A percentile compares a stretch with the other conserved stretches of the same genome.
Conservation (phyloP, 2,329 filamentous ascomycete genomes). For the Curvularia sp. region DNA sequence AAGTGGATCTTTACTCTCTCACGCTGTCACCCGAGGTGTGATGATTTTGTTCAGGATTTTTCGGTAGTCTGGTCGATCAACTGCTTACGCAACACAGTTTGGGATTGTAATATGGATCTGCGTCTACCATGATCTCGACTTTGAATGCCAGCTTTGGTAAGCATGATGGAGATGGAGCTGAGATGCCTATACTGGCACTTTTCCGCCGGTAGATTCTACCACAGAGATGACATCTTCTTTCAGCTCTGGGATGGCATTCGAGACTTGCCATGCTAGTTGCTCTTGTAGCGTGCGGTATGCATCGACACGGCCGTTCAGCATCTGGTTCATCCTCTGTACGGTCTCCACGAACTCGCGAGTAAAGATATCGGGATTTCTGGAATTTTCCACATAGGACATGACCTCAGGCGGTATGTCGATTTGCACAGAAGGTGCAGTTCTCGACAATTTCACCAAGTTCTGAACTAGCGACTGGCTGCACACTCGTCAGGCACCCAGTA, state of each 20-base stretch:
- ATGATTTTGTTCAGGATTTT: not conserved
- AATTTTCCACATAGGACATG: constrained; percentile 67
- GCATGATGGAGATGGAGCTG: not conserved
- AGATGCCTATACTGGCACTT: constrained; percentile 21
- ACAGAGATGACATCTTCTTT: constrained; percentile 61
- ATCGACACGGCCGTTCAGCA: constrained; percentile 66
- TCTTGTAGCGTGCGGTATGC: constrained; percentile 67
- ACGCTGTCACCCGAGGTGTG: not conserved
- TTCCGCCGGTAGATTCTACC: constrained; percentile 56
- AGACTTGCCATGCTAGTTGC: constrained; percentile 65
- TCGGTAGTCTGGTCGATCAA: too few relatives aligned
- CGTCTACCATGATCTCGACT: not conserved
- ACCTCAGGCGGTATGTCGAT: constrained; percentile 67
- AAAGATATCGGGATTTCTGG: constrained; percentile 71
- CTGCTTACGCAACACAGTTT: not conserved
- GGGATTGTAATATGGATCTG: not conserved
- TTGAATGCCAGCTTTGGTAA: not conserved
- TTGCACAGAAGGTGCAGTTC: constrained; percentile 57
- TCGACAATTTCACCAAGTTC: constrained; percentile 62
- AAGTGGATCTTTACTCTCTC: too few relatives aligned
- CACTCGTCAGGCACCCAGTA: constrained; percentile 5
- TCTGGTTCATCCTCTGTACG: constrained; percentile 68
- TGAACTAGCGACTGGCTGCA: constrained; percentile 60
- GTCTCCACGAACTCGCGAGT: constrained; percentile 71
- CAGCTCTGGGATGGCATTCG: constrained; percentile 65